phyloP scores from a whole-genome alignment of 164 flowering plant species.

The Vitis labrusca region DNA sequence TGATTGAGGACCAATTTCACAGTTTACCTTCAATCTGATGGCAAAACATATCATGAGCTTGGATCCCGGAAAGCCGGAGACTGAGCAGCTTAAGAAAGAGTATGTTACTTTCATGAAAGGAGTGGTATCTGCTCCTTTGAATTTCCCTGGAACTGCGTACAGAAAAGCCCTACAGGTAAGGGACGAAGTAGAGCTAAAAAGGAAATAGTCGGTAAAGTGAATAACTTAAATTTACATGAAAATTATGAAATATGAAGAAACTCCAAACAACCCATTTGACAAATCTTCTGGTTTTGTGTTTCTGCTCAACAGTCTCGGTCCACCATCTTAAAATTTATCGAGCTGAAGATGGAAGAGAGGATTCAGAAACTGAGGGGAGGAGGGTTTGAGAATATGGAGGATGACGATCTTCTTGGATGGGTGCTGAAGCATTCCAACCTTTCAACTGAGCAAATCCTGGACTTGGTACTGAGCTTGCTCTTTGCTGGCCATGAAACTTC shows the following conservation, averaged over 20 bases:
- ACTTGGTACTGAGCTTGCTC: constrained; percentile 78
- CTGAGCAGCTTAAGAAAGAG: constrained; percentile 79
- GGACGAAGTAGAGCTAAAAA: too few relatives aligned
- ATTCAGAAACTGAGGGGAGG: constrained; percentile 25
- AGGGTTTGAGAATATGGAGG: constrained; percentile 30
- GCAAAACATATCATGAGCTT: constrained; percentile 92
- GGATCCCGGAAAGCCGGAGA: constrained; percentile 76
- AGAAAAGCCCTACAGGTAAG: constrained; percentile 68
- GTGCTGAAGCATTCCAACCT: constrained; percentile 76
- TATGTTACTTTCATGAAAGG: constrained; percentile 97
- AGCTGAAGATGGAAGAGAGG: constrained; percentile 77
- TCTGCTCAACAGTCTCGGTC: constrained; percentile 62
- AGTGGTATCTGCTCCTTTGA: constrained; percentile 83
- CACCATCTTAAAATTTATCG: constrained; percentile 66
- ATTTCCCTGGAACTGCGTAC: constrained; percentile 87
- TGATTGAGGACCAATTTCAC: constrained; percentile 8
- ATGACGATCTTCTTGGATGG: constrained; percentile 91
- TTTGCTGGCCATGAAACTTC: constrained; percentile 98
- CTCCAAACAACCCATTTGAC: background rate
- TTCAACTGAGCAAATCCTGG: constrained; percentile 88
- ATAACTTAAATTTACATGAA: background rate
- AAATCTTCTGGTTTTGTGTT: background rate
- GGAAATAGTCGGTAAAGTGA: too few relatives aligned
- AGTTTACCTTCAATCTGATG: constrained; percentile 96
- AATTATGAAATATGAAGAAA: too few relatives aligned